A percentile compares a stretch with the other conserved stretches of the same genome.
Evolutionary conservation across 805 yeast genomes (phyloP).

Genomic region (Candida nemodendra): DNA sequence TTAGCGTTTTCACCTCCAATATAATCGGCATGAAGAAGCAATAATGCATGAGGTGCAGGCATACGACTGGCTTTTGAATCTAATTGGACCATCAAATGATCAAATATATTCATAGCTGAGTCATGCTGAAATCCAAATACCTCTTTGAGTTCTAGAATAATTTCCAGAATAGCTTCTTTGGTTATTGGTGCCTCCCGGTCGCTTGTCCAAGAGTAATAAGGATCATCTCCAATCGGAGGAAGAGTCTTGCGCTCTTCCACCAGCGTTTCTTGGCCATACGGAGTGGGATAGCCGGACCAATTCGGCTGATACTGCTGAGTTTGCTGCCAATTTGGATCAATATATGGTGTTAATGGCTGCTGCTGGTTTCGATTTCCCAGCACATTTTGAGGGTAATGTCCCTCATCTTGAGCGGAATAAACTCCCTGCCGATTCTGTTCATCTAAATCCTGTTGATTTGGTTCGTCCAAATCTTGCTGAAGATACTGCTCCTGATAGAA

Average conservation of each 20-base stretch:
- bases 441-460: conserved; percentile 6
- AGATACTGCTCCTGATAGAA: conserved; percentile 11
- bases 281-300: conserved; percentile 10
- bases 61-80: conserved; percentile 87
- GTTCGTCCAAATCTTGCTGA: conserved; percentile 6
- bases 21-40: conserved; percentile 82
- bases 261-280: conserved; percentile 11
- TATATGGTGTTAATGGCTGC: conserved; percentile 6
- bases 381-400: conserved; percentile 16
- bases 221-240: conserved; percentile 30
- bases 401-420: neutral
- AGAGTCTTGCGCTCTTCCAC: conserved; percentile 11
- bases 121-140: conserved; percentile 85
- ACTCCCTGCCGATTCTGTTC: conserved; percentile 8
- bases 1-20: conserved; percentile 89
- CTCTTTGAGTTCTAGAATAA: conserved; percentile 56
- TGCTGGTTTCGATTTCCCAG: conserved; percentile 9
- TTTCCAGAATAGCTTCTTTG: conserved; percentile 56
- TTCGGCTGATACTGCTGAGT: conserved; percentile 13
- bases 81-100: conserved; percentile 73
- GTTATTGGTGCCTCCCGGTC: conserved; percentile 72
- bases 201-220: conserved; percentile 58
- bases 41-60: conserved; percentile 66
- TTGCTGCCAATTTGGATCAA: conserved; percentile 19
- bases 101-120: conserved; percentile 75